phyloP scores from a whole-genome alignment of 148 eudicot species.

The Rhododendron williamsianum region DNA sequence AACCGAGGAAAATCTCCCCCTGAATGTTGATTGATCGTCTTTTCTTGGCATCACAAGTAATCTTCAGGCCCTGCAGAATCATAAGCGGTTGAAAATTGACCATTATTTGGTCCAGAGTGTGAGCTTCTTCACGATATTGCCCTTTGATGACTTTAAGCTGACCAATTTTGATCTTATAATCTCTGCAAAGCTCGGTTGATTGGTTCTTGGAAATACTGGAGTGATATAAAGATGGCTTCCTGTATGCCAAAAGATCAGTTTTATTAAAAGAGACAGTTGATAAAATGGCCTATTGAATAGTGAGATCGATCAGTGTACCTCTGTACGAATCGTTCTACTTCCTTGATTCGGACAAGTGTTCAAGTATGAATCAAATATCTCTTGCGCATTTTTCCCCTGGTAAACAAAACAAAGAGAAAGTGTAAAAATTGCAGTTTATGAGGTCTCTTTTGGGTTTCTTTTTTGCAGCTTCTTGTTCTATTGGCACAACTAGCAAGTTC shows the following conservation, averaged over 20 bases:
- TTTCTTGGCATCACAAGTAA: neutral
- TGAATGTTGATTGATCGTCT: neutral
- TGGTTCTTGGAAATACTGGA: constrained; percentile 95
- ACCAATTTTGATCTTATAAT: neutral
- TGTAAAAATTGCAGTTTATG: neutral
- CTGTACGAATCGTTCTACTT: constrained; percentile 92
- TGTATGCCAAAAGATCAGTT: constrained; percentile 23
- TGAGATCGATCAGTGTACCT: constrained; percentile 41
- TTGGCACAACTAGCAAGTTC: neutral
- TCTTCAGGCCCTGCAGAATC: neutral
- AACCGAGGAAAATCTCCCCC: neutral
- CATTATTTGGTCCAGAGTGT: neutral
- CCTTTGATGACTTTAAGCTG: neutral
- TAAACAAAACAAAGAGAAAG: neutral
- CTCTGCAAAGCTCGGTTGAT: constrained; percentile 45
- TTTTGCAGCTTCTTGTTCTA: too few species aligned
- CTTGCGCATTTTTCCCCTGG: constrained; percentile 63
- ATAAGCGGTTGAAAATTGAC: too few species aligned
- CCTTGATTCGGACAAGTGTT: constrained; percentile 93
- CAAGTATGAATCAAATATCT: constrained; percentile 63
- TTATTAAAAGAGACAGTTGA: neutral
- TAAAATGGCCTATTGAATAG: neutral
- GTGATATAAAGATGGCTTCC: constrained; percentile 92
- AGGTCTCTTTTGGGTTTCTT: neutral
- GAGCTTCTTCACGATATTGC: neutral